Percentiles rank a stretch among this genome's conserved stretches.
These are phyloP conservation scores for Globisporangium abappressorium DNA, from an alignment of 352 stramenopile species.

Conservation along the genomic window DNA sequence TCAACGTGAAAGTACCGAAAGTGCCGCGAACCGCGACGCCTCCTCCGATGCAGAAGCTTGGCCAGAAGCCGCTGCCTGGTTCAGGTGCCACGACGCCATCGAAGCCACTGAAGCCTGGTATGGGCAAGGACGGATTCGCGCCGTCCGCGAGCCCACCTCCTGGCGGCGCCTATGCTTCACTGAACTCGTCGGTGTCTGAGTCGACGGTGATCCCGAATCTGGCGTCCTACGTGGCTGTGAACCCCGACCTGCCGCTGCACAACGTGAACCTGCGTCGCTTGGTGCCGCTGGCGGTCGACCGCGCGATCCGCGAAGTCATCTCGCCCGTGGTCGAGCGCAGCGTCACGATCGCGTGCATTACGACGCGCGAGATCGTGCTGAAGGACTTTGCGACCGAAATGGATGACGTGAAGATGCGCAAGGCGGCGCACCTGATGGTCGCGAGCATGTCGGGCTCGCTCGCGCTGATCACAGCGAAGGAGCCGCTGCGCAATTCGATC, in stretches of 20 bases:
- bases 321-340: slow-evolving; percentile 98
- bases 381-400: slow-evolving; percentile 99
- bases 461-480: slow-evolving; percentile 97
- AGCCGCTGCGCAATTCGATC: slow-evolving; percentile 96
- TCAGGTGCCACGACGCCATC: slow-evolving; percentile 41
- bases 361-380: slow-evolving; percentile 95
- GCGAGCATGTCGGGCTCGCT: slow-evolving; percentile 97
- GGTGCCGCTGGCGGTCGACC: slow-evolving; percentile 96
- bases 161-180: slow-evolving; percentile 24
- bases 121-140: slow-evolving; percentile 42
- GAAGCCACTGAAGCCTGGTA: slow-evolving; percentile 45
- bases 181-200: slow-evolving; percentile 59
- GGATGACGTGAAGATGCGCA: slow-evolving; percentile 95
- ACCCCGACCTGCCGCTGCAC: slow-evolving; percentile 93
- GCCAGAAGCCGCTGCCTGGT: slow-evolving; percentile 22
- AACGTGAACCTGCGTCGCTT: slow-evolving; percentile 93
- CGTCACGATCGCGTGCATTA: slow-evolving; percentile 99
- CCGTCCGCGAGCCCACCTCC: slow-evolving; percentile 53
- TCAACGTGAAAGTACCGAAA: slow-evolving; percentile 94
- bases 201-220: slow-evolving; percentile 99
- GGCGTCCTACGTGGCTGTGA: slow-evolving; percentile 97
- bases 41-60: slow-evolving; percentile 38
- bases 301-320: slow-evolving; percentile 98
- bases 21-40: slow-evolving; percentile 52
- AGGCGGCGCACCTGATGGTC: slow-evolving; percentile 98